A percentile compares a stretch with the other conserved stretches of the same genome.
Evolutionary conservation across 345 rosid species (phyloP).

Genomic region (Aquilaria yunnanensis): DNA sequence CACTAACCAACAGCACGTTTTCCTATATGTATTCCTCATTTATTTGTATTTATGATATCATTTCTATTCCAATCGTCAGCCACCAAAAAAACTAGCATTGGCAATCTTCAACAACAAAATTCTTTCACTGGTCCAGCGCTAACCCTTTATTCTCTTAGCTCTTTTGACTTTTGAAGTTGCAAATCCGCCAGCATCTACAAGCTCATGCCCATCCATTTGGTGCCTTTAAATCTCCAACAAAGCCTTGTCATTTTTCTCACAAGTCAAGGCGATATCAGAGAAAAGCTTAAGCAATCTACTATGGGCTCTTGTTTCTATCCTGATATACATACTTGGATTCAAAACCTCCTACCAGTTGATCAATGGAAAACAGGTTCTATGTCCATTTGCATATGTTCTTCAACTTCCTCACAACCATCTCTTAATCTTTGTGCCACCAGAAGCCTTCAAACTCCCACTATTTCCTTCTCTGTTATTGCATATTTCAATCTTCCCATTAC

Average conservation of each 20-base stretch:
- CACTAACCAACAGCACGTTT: too few relatives aligned
- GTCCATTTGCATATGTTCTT: conserved; percentile 53
- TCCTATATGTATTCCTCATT: too few relatives aligned
- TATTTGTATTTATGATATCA: too few relatives aligned
- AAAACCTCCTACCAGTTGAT: conserved; percentile 46
- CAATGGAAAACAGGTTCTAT: conserved; percentile 51
- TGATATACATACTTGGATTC: conserved; percentile 57
- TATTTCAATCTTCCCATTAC: conserved; percentile 37
- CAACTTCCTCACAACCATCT: conserved; percentile 45
- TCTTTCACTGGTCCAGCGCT: background rate
- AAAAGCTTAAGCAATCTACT: background rate
- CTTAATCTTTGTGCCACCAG: conserved; percentile 39
- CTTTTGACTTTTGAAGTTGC: conserved; percentile 15
- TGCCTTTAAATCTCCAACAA: conserved; percentile 8
- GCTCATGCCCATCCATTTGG: background rate
- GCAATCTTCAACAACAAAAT: too few relatives aligned
- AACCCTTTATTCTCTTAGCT: conserved; percentile 4
- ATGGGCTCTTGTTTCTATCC: conserved; percentile 58
- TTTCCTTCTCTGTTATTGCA: conserved; percentile 49
- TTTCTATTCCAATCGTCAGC: too few relatives aligned
- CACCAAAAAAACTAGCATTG: too few relatives aligned
- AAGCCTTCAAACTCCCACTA: conserved; percentile 23
- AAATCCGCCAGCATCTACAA: conserved; percentile 6
- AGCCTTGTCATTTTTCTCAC: background rate
- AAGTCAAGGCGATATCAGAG: background rate